Conservation (phyloP, 495 filamentous ascomycete genomes). For the Hypoxylon fuscum region DNA sequence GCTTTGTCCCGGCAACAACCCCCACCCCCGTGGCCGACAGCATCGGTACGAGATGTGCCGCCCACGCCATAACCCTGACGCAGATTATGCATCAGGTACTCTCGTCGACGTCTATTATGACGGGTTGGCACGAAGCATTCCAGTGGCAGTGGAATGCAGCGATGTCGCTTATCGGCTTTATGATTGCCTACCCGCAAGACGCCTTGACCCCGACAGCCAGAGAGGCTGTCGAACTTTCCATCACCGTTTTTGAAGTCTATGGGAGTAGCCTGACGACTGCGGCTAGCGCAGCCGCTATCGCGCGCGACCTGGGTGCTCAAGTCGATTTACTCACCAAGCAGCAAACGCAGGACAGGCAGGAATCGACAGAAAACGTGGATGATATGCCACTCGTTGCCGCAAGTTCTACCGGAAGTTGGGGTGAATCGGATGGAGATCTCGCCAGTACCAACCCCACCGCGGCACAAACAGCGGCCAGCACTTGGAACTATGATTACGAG, state of each 20-base stretch:
- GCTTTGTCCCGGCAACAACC: conserved; percentile 36
- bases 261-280: conserved; percentile 56
- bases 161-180: conserved; percentile 60
- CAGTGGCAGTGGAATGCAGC: conserved; percentile 64
- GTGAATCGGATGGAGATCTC: background rate
- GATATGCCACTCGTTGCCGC: background rate
- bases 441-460: background rate
- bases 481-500: conserved; percentile 8
- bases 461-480: background rate
- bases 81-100: conserved; percentile 62
- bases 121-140: conserved; percentile 61
- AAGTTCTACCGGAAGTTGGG: conserved; percentile 10
- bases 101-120: conserved; percentile 52
- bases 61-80: conserved; percentile 60
- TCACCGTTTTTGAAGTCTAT: conserved; percentile 57
- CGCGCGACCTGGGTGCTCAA: conserved; percentile 31
- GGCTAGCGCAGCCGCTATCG: conserved; percentile 53
- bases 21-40: conserved; percentile 38
- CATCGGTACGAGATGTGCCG: conserved; percentile 50
- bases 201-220: conserved; percentile 44
- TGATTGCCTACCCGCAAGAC: conserved; percentile 52
- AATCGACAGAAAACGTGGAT: background rate
- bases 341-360: background rate
- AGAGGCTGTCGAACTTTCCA: conserved; percentile 48
- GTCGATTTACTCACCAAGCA: conserved; percentile 23